phyloP scores from a whole-genome alignment of 108 stramenopile genomes.

The Bacterosira constricta region DNA sequence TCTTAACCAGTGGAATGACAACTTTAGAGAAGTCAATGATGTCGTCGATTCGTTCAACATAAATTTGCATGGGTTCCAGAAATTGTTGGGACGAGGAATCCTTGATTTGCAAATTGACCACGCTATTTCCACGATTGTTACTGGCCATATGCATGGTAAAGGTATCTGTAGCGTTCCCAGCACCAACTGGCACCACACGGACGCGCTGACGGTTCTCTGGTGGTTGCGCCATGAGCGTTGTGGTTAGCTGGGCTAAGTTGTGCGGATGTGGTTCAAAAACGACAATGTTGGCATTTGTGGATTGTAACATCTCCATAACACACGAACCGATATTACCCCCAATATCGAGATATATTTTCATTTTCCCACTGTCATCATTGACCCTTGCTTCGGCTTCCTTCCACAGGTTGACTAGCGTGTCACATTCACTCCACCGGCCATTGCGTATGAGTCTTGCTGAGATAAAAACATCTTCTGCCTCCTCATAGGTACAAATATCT shows the following conservation, averaged over 20 bases:
- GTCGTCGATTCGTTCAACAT: too few species aligned
- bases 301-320: slow-evolving; percentile 45
- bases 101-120: too few species aligned
- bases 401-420: slow-evolving; percentile 12
- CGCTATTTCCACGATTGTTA: too few species aligned
- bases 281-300: slow-evolving; percentile 35
- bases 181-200: too few species aligned
- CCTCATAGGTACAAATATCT: neutral
- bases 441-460: neutral
- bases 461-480: neutral
- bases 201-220: too few species aligned
- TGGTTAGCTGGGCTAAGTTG: too few species aligned
- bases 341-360: slow-evolving; percentile 47
- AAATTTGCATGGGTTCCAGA: too few species aligned
- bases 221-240: neutral
- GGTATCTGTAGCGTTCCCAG: too few species aligned
- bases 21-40: too few species aligned
- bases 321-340: slow-evolving; percentile 44
- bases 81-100: too few species aligned
- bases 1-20: too few species aligned
- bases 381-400: neutral
- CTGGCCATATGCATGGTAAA: too few species aligned
- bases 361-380: neutral
- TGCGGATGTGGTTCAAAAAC: slow-evolving; percentile 51
- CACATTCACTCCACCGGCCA: slow-evolving; percentile 8